These are phyloP conservation scores for Psilocybe mexicana DNA, from an alignment of 1,284 basidiomycete species.

Conservation along the genomic window DNA sequence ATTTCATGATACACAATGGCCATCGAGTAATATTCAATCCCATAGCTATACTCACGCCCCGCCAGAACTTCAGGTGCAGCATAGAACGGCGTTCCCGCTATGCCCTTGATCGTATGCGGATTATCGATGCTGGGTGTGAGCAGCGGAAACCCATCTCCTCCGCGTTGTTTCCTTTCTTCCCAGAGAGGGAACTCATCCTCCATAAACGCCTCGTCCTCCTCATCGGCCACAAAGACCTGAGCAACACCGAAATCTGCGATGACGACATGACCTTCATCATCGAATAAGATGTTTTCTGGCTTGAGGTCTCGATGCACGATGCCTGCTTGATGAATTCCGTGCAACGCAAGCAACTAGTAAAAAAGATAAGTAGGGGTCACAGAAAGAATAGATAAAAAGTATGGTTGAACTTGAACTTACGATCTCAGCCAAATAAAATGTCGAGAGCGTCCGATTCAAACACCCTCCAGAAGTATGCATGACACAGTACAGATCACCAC, in stretches of 20 bases:
- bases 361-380: neutral
- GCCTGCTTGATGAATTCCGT: constrained; percentile 16
- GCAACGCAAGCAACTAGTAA: constrained; percentile 18
- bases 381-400: neutral
- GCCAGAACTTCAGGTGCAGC: constrained; percentile 19
- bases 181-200: constrained; percentile 22
- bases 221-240: constrained; percentile 9
- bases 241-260: constrained; percentile 23
- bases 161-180: constrained; percentile 8
- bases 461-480: constrained; percentile 19
- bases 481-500: constrained; percentile 18
- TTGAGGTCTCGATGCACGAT: constrained; percentile 21
- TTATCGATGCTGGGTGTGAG: constrained; percentile 21
- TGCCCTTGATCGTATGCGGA: constrained; percentile 14
- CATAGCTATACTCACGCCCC: constrained; percentile 19
- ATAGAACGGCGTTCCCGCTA: constrained; percentile 19
- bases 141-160: constrained; percentile 20
- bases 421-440: constrained; percentile 21
- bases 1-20: constrained; percentile 23
- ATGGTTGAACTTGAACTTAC: constrained; percentile 5
- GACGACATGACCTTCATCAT: constrained; percentile 11
- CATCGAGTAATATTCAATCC: constrained; percentile 23
- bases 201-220: constrained; percentile 11
- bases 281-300: constrained; percentile 19
- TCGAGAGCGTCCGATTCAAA: constrained; percentile 14